phyloP scores from a whole-genome alignment of 192 early-diverging fungal species.

The Globomyces pollinis-pini region DNA sequence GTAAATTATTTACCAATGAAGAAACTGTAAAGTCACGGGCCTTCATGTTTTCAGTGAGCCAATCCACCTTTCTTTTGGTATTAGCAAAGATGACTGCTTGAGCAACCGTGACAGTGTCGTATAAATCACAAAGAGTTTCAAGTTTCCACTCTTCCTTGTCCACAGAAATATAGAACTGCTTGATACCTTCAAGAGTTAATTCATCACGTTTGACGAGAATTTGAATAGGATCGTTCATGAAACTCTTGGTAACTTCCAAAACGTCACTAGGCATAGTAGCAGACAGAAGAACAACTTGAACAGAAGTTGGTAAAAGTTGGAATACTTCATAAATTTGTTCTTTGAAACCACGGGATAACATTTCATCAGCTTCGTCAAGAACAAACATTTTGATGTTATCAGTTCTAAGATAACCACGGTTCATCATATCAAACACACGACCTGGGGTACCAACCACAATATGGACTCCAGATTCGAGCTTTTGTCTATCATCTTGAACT shows the following conservation, averaged over 20 bases:
- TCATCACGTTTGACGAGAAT: constrained; percentile 98
- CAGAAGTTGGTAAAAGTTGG: constrained; percentile 76
- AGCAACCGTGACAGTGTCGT: constrained; percentile 96
- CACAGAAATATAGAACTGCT: constrained; percentile 97
- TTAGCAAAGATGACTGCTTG: constrained; percentile 99
- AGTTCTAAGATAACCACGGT: constrained; percentile 77
- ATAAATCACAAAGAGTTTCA: constrained; percentile 96
- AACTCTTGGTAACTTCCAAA: constrained; percentile 90
- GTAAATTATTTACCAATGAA: too few relatives aligned
- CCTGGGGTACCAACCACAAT: constrained; percentile 98
- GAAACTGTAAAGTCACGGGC: constrained; percentile 90
- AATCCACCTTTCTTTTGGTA: constrained; percentile 99
- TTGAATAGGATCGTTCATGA: constrained; percentile 98
- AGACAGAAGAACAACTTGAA: constrained; percentile 94
- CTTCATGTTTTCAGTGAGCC: constrained; percentile 94
- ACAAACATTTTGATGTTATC: constrained; percentile 93
- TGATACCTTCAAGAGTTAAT: constrained; percentile 87
- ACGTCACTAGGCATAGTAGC: constrained; percentile 97
- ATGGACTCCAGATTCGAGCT: constrained; percentile 74
- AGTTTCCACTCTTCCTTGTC: constrained; percentile 99
- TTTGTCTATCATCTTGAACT: constrained; percentile 81
- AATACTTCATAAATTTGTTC: constrained; percentile 98
- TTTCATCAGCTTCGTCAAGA: constrained; percentile 98
- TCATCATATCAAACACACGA: constrained; percentile 98
- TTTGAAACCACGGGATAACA: constrained; percentile 98